Base-by-base conservation (phyloP, 2,329 filamentous ascomycete genomes). In the Paecilomyces niveus region DNA sequence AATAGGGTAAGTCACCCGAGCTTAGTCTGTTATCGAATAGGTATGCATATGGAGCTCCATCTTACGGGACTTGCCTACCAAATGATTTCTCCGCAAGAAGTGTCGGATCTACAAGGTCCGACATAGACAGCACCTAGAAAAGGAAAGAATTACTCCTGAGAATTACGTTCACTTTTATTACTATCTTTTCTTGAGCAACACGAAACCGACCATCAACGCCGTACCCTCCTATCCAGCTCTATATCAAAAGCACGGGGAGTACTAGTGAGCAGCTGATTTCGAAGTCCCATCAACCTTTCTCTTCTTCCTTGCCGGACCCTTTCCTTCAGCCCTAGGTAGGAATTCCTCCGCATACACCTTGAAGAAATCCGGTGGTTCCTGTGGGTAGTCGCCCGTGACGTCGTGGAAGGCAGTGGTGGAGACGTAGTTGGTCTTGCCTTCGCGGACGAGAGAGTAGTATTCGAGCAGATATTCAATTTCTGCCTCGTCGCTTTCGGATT, bases 361-460 rank as follows among this genome's bases (percentile, higher is more conserved):
- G 70, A 82, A 83, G 65, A 83, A 82, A 10, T 79, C 77, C 3
- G 69, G 68, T 0, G 76, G 78, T 68, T 81, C 73, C 15, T 77
- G 79, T 0, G 80, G 77, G 59, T 78, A 73, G 33, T 66, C 61
- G 3, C 76, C 78, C 1, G 80, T 82, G 31, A 82, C 74, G 57
- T 81, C 74, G 57, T 79, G 75, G 62, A 82, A 83, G 0, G 79
- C 75, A 3, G 74, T 77, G 0, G 80, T 82, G 1, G 79, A 70
- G 62, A 83, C 78, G 65, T 82, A 82, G 66, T 82, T 83, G 0
- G 79, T 80, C 71, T 82, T 82, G 18, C 80, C 80, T 62, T 81
- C 79, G 53, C 78, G 73, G 9, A 82, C 80, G 8, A 83, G 70
- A 51, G 76, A 78, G 68, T 81, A 82, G 67, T 82, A 82, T 62